Base-by-base conservation (phyloP, 1,284 basidiomycete genomes). In the Wolfiporia cocos region DNA sequence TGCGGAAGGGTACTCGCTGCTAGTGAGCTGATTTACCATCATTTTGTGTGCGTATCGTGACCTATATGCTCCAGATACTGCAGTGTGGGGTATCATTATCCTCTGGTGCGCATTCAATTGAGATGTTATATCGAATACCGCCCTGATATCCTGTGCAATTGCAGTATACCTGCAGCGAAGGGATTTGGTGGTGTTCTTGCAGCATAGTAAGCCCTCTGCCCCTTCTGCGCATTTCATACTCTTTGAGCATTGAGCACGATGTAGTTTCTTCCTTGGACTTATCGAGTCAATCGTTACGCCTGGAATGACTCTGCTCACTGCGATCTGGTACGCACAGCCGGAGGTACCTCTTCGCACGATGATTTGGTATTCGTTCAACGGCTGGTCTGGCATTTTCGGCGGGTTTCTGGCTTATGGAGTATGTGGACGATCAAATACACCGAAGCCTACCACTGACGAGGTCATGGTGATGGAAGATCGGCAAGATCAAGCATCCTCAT, bases 351-450 rank as follows among this genome's bases (percentile, higher is more conserved):
- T 53, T 34, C 46, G 52, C 3, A 32, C 48, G 6, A 43, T 53
- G 42, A 47, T 51, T 19, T 53, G 52, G 52, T 51, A 51, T 37
- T 48, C 49, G 24, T 53, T 53, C 47, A 53, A 53, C 37, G 52
- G 52, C 15, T 53, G 49, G 49, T 39, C 46, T 2, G 52, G 52
- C 1, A 53, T 53, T 14, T 49, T 53, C 21, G 52, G 52, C 7
- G 52, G 49, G 3, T 51, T 53, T 42, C 40, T 53, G 2, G 49
- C 52, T 0, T 53, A 51, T 20, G 52, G 49, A 1, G 51, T 53
- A 26, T 12, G 36, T 34, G 7, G 12, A 14, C 9, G 10, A 17
- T 6, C 18, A 36, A 18, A 7, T 22, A 6, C 12, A 17, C 2
- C 14, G 17, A 22, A 30, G 6, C 31, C 3, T 30, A 5, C 20